Evolutionary conservation across 495 filamentous ascomycete species (phyloP), one percentile per base, ranked within the genome.

Genomic region (Glarea lozoyensis): DNA sequence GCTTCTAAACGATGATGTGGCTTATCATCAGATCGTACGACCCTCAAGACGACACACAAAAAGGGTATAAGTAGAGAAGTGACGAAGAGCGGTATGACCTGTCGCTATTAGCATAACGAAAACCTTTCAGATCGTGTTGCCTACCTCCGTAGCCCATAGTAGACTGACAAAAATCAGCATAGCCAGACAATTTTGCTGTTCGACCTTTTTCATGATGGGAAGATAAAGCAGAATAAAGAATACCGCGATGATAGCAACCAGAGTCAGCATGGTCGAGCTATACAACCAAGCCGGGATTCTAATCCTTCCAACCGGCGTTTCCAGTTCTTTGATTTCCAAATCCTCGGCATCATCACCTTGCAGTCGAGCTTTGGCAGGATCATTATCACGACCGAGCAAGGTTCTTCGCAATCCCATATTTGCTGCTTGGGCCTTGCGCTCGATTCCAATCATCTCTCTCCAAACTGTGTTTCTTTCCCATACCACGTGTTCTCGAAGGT

Each of bases 381-480:
- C 85, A 2, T 63, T 63, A 22, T 86, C 83, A 5, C 76, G 69
- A 13, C 88, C 88, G 2, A 96, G 73, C 35, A 98, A 70, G 4
- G 87, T 87, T 45, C 79, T 73, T 43, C 78, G 63, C 40, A 87
- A 64, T 12, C 92, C 93, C 48, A 99, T 74, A 47, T 89, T 94
- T 10, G 90, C 92, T 17, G 89, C 92, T 62, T 99, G 88, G 4
- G 88, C 87, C 66, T 94, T 92, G 17, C 92, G 73, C 66, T 99
- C 92, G 48, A 99, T 86, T 42, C 90, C 92, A 56, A 99, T 99
- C 78, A 99, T 90, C 50, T 99, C 92, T 60, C 93, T 70, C 92
- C 92, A 99, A 3, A 99, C 92, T 0, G 92, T 99, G 53, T 99
- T 99, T 35, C 92, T 75, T 56, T 99, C 92, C 93, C 93, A 99